Base-by-base conservation (phyloP, 1,284 basidiomycete genomes). In the Cerioporus squamosus region DNA sequence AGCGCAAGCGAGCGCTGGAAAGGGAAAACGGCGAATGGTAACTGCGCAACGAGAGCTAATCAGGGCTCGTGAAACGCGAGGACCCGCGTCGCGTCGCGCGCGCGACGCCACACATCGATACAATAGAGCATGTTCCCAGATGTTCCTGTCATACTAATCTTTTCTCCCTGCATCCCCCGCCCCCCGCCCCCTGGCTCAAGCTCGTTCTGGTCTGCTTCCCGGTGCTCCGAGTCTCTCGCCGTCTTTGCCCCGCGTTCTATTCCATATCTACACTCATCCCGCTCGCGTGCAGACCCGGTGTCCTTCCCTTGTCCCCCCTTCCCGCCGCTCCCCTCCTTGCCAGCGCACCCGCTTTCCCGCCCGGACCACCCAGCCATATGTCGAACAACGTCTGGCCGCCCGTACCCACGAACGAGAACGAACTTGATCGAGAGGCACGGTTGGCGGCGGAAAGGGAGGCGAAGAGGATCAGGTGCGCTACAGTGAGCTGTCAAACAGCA, bases 391-490 rank as follows among this genome's bases (percentile, higher is more conserved):
- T 39, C 24, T 66, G 65, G 65, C 65, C 65, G 6, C 65, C 40
- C n/a, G 60, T 61, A 10, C 59, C 63, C 10, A 54, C 55, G 40
- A 47, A 60, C 52, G 65, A 66, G 47, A 46, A 23, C 31, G 65
- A 65, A 42, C 9, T 8, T 14, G 57, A 62, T 23, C 59, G 50
- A n/a, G 50, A 56, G 7, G 45, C 61, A n/a, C 78, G 83, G 22
- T 53, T 81, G 7, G 71, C 75, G 33, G 67, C 71, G 23, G 82
- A 85, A 68, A 73, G 72, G 12, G 78, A 82, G 63, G 83, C 83
- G 17, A 65, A 63, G 56, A 52, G 48, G 50, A 61, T 65, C 33
- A 65, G 63, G 63, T 65, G 48, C 42, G 61, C 38, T 18, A 20
- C 22, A 10, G 17, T 36, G 38, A 4, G 44, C 36, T 55, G 26